phyloP scores from a whole-genome alignment of 345 rosid genomes.

The Salix suchowensis region DNA sequence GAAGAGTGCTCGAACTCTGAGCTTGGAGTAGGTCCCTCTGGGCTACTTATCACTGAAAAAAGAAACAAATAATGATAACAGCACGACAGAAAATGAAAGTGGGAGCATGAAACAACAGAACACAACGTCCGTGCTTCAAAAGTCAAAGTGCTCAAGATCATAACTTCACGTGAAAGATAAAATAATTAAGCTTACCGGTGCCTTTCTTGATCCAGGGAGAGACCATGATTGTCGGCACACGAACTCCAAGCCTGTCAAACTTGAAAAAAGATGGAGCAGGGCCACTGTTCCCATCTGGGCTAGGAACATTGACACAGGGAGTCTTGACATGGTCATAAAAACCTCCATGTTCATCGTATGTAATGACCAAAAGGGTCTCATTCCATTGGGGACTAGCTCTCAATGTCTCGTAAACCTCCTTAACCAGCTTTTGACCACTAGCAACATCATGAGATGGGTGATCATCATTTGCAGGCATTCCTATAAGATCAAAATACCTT shows the following conservation, averaged over 20 bases:
- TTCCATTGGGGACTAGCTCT: conserved; percentile 95
- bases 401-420: conserved; percentile 81
- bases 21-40: conserved; percentile 62
- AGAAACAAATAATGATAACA: neutral
- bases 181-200: conserved; percentile 46
- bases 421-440: conserved; percentile 68
- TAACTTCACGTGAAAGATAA: neutral
- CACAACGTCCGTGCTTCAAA: neutral
- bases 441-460: conserved; percentile 97
- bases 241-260: conserved; percentile 90
- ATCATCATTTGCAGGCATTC: conserved; percentile 77
- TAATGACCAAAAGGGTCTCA: conserved; percentile 72
- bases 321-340: conserved; percentile 91
- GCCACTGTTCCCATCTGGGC: conserved; percentile 86
- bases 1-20: conserved; percentile 96
- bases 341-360: conserved; percentile 96
- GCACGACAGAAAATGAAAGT: neutral
- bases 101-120: neutral
- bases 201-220: conserved; percentile 98
- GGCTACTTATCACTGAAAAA: conserved; percentile 55
- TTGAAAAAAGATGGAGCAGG: conserved; percentile 90
- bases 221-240: conserved; percentile 86
- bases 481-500: conserved; percentile 72
- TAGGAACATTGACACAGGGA: conserved; percentile 68
- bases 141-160: neutral